Base-by-base conservation (phyloP, 2,329 filamentous ascomycete species). In the Ceratocystis albifundus region DNA sequence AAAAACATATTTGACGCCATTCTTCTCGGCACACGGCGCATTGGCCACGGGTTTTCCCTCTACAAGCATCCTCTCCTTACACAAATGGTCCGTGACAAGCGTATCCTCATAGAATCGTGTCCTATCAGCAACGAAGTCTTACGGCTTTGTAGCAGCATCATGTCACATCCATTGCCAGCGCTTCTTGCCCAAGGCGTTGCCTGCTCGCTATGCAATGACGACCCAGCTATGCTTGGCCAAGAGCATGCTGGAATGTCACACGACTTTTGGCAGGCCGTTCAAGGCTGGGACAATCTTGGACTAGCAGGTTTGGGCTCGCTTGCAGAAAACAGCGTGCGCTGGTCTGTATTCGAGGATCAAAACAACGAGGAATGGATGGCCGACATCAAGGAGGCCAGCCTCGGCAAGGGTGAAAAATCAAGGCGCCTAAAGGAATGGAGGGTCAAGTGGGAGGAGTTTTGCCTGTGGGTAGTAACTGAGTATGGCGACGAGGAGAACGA, bases 191-290 rank as follows among this genome's bases (percentile, higher is more conserved):
- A 91, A 55, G 93, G 93, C 30, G 90, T 97, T 0, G 75, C 89
- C 4, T 93, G 91, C 71, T 85, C 87, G 10, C 82, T 99, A 8
- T 90, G 87, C 77, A 96, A 96, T 73, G 93, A 96, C 73, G 91
- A 96, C 73, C 92, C 91, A 0, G 89, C 88, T 0, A 90, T 96
- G 72, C 80, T 96, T 4, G 92, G 92, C 7, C 89, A 96, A 72
- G 89, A 89, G 67, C 84, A 82, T 5, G 88, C 86, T 30, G 90
- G 90, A 46, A 86, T 94, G 81, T 93, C 88, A 1, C 89, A 96
- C 75, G 91, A 96, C 76, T 96, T 96, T 75, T 96, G 90, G 90
- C 90, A 96, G 75, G 88, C 89, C 1, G 78, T 96, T 22, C 91
- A 96, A 75, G 92, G 89, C 0, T 94, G 92, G 84, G 88, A 96